Base-by-base conservation (phyloP, 176 grass and related monocot genomes). In the Thalia dealbata region DNA sequence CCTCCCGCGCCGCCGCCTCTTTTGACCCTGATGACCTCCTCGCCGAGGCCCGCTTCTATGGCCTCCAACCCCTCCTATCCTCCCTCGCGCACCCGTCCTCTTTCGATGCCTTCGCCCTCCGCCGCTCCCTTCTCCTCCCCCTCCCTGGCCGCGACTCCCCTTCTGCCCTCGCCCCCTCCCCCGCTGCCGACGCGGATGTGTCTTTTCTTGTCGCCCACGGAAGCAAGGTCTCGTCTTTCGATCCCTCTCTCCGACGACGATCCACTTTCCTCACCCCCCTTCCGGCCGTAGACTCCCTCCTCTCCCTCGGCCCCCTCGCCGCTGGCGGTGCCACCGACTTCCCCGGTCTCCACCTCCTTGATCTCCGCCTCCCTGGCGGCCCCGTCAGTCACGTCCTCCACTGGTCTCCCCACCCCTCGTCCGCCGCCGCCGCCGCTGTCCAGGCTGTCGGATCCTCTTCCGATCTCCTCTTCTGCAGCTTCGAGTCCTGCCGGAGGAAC, bases 401-500 rank as follows among this genome's bases (percentile, higher is more conserved):
- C 15, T 99, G 87, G 95, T 70, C 68, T 1, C 85, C 72, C 2
- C 50, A 81, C 26, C 84, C 78, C 19, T 78, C 32, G 32, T 38
- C 74, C 58, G 30, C 22, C 11, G 66, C 83, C 43, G 73, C 75
- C 19, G 88, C 90, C 10, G 81, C 87, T 23, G 90, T 93, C 72
- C 73, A 88, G 16, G 82, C 85, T 14, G 75, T 99, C 78, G 81
- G 23, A 1, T 43, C 78, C 26, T 81, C 81, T 46, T 70, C 82
- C 52, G 3, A 54, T 55, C 7, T 71, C 71, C 83, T 99, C 19
- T 93, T 93, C 7, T 51, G 83, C 38, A 91, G 87, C 81, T 99
- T 93, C 50, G 85, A 99, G 78, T 93, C 95, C 0, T 83, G 78
- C 24, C 76, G 87, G 10, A 77, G 90, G 45, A 99, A 91, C 60